Base-by-base conservation (phyloP, 169 alveolate genomes). In the Plasmodium malariae region DNA sequence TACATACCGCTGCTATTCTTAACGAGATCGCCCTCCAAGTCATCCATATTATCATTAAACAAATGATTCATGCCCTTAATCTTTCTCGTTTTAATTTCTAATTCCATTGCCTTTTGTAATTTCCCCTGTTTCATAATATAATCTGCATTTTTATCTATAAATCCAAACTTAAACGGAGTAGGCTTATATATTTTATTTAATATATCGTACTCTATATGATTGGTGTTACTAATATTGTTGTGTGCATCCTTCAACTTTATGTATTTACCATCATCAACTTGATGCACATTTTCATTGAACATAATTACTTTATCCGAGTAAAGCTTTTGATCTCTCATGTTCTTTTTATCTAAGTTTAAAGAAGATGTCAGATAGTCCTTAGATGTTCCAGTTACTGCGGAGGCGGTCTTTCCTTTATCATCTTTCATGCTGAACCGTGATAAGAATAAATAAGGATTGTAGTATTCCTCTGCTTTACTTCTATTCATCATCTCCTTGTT, bases 71-170 rank as follows among this genome's bases (percentile, higher is more conserved):
- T 70, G 4, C 92, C 92, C 21, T 86, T 86, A 17, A 71, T 24
- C 11, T 86, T 86, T 70, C 92, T 86, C 6, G 92, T 71, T 21
- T 86, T 86, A 12, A 86, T 86, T 69, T 86, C 92, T 54, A 70
- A 49, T 65, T 86, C 92, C 87, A 86, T 86, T 21, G 86, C 92
- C 12, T 65, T 26, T 48, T 86, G 92, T 17, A 86, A 55, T 19
- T 57, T 86, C 9, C 92, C 92, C 21, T 86, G 92, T 45, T 86
- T 86, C 1, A 86, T 62, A 7, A 86, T 86, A 60, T 86, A 86
- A 30, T 86, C 92, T 5, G 92, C 92, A 43, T 43, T 74, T 7
- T 70, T 86, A 24, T 86, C 92, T 30, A 86, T 1, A 17, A 86
- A 86, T 6, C 92, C 92, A 36, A 69, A 86, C 6, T 86, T 86